Conservation (phyloP, 2,329 filamentous ascomycete genomes). For the Cladosporium austrohemisphaericum region DNA sequence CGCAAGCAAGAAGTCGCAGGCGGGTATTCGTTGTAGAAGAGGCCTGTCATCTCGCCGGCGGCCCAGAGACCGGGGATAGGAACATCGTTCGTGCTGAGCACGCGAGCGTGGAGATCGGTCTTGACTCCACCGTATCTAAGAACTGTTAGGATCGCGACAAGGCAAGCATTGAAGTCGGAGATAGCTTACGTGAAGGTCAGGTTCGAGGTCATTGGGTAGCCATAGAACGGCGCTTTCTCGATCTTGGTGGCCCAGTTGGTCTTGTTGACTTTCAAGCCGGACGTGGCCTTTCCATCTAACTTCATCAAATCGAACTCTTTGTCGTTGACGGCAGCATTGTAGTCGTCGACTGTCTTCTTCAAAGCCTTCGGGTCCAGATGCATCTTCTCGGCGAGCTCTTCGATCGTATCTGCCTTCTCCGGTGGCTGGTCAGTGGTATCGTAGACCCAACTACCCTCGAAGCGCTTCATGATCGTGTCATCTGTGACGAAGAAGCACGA, state of each 20-base stretch:
- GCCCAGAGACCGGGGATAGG: conserved; percentile 38
- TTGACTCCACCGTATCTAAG: conserved; percentile 40
- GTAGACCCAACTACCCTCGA: conserved; percentile 43
- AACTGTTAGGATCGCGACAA: not conserved
- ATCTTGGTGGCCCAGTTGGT: conserved; percentile 43
- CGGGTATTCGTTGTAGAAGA: conserved; percentile 37
- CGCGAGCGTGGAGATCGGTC: conserved; percentile 38
- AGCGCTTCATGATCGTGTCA: conserved; percentile 39
- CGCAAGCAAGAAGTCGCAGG: conserved; percentile 33
- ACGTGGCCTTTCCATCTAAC: conserved; percentile 40
- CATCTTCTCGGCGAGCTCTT: conserved; percentile 39
- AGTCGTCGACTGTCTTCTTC: conserved; percentile 39
- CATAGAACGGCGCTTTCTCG: conserved; percentile 37
- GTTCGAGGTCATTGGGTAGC: conserved; percentile 32
- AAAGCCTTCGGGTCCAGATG: conserved; percentile 35
- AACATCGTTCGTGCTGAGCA: conserved; percentile 39
- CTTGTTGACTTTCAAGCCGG: conserved; percentile 37
- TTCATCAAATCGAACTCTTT: conserved; percentile 42
- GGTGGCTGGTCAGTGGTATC: conserved; percentile 42
- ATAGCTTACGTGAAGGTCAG: conserved; percentile 27
- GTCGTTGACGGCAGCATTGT: conserved; percentile 39
- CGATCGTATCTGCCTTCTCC: conserved; percentile 39
- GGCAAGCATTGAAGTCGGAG: conserved; percentile 12
- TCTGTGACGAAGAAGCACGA: conserved; percentile 43
- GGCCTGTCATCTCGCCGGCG: conserved; percentile 34